Evolutionary conservation across 1,284 basidiomycete genomes (phyloP), one percentile per base, ranked within the genome.

Genomic region (Trametes sp.): DNA sequence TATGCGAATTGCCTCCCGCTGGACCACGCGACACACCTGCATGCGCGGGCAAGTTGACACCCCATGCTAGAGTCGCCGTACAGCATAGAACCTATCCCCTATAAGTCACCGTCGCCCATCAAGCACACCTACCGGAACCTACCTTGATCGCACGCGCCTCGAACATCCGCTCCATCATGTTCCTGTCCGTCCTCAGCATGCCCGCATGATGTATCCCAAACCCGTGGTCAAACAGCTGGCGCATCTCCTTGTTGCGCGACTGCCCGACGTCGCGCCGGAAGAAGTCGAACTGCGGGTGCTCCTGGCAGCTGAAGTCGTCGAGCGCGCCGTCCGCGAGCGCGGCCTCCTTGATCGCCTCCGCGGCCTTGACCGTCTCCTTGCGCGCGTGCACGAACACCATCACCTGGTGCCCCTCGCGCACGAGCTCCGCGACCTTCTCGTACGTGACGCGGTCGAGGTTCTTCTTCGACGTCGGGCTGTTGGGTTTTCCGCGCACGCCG

Each of bases 361-460:
- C 96, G 0, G 94, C 89, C 75, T 98, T 98, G 64, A 99, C 98
- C 0, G 98, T 99, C 73, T 99, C 98, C 77, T 98, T 99, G 29
- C 98, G 87, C 19, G 98, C 95, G 76, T 99, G 98, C 11, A 99
- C 98, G 58, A 99, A 99, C 0, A 99, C 95, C 97, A 99, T 99
- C 61, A 98, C 96, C 77, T 99, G 98, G 77, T 99, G 98, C 0
- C 95, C 96, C 71, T 90, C 87, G 53, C 80, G 83, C 16, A 98
- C 92, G 10, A 98, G 81, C 49, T 93, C 90, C 0, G 89, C 85
- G 10, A 96, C 93, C 78, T 98, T 98, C 71, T 98, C 87, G 72
- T 93, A 99, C 2, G 94, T 90, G 28, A 96, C 95, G 36, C 84
- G 83, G 75, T 99, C 98, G 59, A 99, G 84, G 71, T 97, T 98